phyloP scores from a whole-genome alignment of 2,329 filamentous ascomycete genomes.

The Claviceps fusiformis region DNA sequence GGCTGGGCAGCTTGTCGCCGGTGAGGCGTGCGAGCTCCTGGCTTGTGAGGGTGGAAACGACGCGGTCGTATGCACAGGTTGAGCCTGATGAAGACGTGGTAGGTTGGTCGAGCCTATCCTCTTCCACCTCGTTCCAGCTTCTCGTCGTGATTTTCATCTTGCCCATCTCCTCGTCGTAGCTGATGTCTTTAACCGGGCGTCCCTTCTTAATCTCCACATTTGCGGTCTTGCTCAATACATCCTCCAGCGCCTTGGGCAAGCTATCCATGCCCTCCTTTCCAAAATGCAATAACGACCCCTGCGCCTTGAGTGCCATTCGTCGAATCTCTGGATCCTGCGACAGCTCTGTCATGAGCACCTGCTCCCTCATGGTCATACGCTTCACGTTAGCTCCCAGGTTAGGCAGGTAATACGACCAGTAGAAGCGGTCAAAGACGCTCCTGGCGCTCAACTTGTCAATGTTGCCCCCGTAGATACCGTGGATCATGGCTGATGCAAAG shows the following conservation, averaged over 20 bases:
- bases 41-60: slow-evolving; percentile 50
- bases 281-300: slow-evolving; percentile 22
- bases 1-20: slow-evolving; percentile 27
- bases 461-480: slow-evolving; percentile 90
- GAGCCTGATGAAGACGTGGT: background rate
- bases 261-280: slow-evolving; percentile 47
- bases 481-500: slow-evolving; percentile 58
- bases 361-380: slow-evolving; percentile 19
- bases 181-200: slow-evolving; percentile 33
- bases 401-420: slow-evolving; percentile 18
- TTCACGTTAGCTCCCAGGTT: slow-evolving; percentile 27
- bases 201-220: slow-evolving; percentile 48
- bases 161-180: slow-evolving; percentile 21
- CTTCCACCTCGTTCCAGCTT: background rate
- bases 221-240: slow-evolving; percentile 31
- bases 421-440: slow-evolving; percentile 30
- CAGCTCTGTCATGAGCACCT: slow-evolving; percentile 15
- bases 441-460: slow-evolving; percentile 66
- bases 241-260: slow-evolving; percentile 40
- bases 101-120: background rate
- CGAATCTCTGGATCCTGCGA: slow-evolving; percentile 16
- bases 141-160: slow-evolving; percentile 20
- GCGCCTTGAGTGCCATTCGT: slow-evolving; percentile 17
- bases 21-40: slow-evolving; percentile 28
- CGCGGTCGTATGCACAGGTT: slow-evolving; percentile 33